Evolutionary conservation across 2,329 filamentous ascomycete genomes (phyloP).

Genomic region (Aspergillus sp.): DNA sequence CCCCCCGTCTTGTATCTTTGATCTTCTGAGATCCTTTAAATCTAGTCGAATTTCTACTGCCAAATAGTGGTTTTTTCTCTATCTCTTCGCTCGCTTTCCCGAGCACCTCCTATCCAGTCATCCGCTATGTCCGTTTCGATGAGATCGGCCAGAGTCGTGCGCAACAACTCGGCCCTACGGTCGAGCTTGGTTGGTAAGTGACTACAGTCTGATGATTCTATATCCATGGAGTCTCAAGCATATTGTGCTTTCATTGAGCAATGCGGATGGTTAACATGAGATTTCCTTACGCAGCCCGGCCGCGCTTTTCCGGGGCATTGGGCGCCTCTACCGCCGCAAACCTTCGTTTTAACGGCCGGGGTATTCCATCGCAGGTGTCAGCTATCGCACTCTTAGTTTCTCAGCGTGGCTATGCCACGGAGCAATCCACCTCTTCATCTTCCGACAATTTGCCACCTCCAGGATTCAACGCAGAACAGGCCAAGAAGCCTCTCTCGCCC

Average conservation of each 20-base stretch:
- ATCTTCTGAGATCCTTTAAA: background rate
- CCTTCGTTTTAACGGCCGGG: conserved; percentile 33
- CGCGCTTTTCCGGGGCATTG: conserved; percentile 31
- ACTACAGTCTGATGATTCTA: background rate
- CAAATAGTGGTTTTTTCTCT: conserved; percentile 14
- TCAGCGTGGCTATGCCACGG: conserved; percentile 55
- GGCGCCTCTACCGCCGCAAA: conserved; percentile 33
- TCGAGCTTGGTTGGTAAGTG: conserved; percentile 30
- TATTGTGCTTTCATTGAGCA: background rate
- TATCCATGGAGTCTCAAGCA: background rate
- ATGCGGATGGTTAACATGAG: conserved; percentile 3
- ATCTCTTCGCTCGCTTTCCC: conserved; percentile 21
- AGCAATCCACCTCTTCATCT: conserved; percentile 52
- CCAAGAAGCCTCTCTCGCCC: conserved; percentile 76
- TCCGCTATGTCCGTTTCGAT: conserved; percentile 39
- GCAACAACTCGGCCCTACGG: conserved; percentile 33
- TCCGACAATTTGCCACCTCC: conserved; percentile 68
- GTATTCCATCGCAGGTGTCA: conserved; percentile 52
- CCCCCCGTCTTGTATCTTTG: background rate
- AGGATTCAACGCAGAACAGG: conserved; percentile 86
- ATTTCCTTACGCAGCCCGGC: conserved; percentile 26
- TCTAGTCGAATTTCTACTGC: background rate
- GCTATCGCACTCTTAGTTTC: conserved; percentile 60
- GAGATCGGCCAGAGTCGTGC: conserved; percentile 40
- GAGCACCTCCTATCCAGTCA: conserved; percentile 26